phyloP scores from a whole-genome alignment of 2,329 filamentous ascomycete species.

The Fusarium chlamydosporum region DNA sequence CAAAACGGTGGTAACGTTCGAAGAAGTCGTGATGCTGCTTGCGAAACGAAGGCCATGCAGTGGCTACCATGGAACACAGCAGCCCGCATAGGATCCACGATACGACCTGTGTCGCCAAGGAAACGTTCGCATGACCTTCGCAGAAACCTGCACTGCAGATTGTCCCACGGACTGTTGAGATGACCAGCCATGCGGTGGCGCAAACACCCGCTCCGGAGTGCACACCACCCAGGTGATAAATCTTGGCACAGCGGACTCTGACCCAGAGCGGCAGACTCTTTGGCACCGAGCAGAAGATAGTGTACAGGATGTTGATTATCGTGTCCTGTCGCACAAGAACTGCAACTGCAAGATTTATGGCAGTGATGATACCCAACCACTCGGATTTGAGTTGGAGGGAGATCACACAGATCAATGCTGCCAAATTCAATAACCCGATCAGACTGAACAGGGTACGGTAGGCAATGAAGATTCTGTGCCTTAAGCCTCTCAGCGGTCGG shows the following conservation, averaged over 20 bases:
- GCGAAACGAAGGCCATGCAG: constrained; percentile 75
- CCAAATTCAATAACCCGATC: constrained; percentile 65
- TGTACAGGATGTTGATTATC: constrained; percentile 67
- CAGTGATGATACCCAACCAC: constrained; percentile 60
- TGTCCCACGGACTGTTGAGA: constrained; percentile 58
- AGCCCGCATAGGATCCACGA: constrained; percentile 71
- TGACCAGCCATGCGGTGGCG: constrained; percentile 65
- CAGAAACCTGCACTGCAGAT: constrained; percentile 53
- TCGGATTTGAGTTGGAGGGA: constrained; percentile 53
- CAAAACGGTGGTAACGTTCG: constrained; percentile 79
- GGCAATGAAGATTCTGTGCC: constrained; percentile 64
- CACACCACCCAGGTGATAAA: constrained; percentile 67
- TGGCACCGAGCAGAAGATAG: constrained; percentile 61
- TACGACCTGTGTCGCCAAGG: constrained; percentile 62
- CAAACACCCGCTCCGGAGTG: constrained; percentile 66
- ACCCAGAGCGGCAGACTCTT: constrained; percentile 64
- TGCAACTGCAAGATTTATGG: constrained; percentile 65
- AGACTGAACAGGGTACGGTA: constrained; percentile 71
- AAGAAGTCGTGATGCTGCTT: constrained; percentile 76
- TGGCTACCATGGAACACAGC: constrained; percentile 70
- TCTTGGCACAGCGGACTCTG: constrained; percentile 63
- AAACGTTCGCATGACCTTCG: constrained; percentile 52
- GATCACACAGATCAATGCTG: constrained; percentile 62
- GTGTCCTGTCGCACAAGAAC: constrained; percentile 68
- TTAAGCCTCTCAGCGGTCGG: constrained; percentile 58